Evolutionary conservation across 2,329 filamentous ascomycete species (phyloP).

Genomic region (Fusarium metavorans): DNA sequence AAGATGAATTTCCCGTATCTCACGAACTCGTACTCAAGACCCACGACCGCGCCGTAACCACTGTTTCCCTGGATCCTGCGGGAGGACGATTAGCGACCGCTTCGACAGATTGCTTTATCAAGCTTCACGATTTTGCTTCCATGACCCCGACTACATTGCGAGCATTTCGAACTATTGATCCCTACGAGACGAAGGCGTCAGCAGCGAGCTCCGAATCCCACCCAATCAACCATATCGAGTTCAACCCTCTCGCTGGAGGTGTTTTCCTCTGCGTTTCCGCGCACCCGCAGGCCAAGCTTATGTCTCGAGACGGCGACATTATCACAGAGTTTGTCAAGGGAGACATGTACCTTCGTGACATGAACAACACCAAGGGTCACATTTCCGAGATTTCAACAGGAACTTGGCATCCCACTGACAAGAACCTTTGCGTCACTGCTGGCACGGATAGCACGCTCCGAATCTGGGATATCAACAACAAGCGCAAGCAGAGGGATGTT

Average conservation of each 20-base stretch:
- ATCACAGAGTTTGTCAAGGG: constrained; percentile 93
- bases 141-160: constrained; percentile 96
- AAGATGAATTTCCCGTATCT: constrained; percentile 90
- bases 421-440: constrained; percentile 87
- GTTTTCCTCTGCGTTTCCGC: constrained; percentile 89
- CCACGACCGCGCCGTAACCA: constrained; percentile 88
- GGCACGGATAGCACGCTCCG: constrained; percentile 95
- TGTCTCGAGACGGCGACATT: constrained; percentile 89
- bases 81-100: constrained; percentile 90
- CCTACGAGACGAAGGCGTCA: constrained; percentile 78
- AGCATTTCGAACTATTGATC: constrained; percentile 93
- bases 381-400: constrained; percentile 91
- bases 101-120: constrained; percentile 90
- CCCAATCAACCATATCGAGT: constrained; percentile 86
- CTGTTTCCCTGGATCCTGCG: constrained; percentile 84
- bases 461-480: constrained; percentile 97
- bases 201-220: constrained; percentile 83
- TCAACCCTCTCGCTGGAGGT: constrained; percentile 84
- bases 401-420: constrained; percentile 90
- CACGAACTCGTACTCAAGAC: constrained; percentile 95
- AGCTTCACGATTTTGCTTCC: constrained; percentile 93
- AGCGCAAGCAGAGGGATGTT: constrained; percentile 89
- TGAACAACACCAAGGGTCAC: constrained; percentile 98
- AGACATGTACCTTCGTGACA: constrained; percentile 97
- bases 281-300: constrained; percentile 88